These are phyloP conservation scores for Backusella circina DNA, from an alignment of 192 early-diverging fungal genomes.

Conservation along the genomic window DNA sequence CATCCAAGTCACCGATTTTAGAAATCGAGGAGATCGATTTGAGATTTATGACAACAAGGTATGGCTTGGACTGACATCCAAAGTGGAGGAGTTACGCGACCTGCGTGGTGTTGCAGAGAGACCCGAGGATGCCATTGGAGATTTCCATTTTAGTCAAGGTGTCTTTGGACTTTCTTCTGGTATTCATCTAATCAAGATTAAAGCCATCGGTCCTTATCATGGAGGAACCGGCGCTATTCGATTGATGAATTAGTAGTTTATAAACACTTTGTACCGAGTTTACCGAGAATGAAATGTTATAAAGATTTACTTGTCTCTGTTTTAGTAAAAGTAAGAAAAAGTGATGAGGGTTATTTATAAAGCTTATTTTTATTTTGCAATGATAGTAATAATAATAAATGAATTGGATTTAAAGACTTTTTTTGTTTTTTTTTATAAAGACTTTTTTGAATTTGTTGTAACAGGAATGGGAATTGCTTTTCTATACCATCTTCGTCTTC, in stretches of 20 bases:
- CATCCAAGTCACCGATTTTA: slow-evolving; percentile 24
- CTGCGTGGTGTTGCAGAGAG: slow-evolving; percentile 10
- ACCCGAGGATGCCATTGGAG: slow-evolving; percentile 17
- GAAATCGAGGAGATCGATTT: slow-evolving; percentile 21
- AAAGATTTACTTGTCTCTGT: too few relatives aligned
- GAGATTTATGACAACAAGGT: slow-evolving; percentile 21
- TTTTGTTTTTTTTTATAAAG: background rate
- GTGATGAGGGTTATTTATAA: background rate
- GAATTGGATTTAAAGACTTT: background rate
- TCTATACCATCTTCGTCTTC: slow-evolving; percentile 20
- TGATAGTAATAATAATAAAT: background rate
- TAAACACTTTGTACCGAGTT: background rate
- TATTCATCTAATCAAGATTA: slow-evolving; percentile 23
- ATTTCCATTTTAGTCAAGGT: slow-evolving; percentile 18
- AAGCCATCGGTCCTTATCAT: slow-evolving; percentile 19
- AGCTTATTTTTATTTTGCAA: background rate
- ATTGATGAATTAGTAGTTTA: background rate
- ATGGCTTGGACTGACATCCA: slow-evolving; percentile 13
- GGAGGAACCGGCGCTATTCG: slow-evolving; percentile 21
- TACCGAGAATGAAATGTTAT: background rate
- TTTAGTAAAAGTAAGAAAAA: too few relatives aligned
- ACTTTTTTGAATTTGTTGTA: background rate
- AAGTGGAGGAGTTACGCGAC: background rate
- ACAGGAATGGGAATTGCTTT: slow-evolving; percentile 9
- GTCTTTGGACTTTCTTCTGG: slow-evolving; percentile 13